Evolutionary conservation across 2,329 filamentous ascomycete species (phyloP), one percentile per base, ranked within the genome.

Genomic region (Lachnum nothofagi): DNA sequence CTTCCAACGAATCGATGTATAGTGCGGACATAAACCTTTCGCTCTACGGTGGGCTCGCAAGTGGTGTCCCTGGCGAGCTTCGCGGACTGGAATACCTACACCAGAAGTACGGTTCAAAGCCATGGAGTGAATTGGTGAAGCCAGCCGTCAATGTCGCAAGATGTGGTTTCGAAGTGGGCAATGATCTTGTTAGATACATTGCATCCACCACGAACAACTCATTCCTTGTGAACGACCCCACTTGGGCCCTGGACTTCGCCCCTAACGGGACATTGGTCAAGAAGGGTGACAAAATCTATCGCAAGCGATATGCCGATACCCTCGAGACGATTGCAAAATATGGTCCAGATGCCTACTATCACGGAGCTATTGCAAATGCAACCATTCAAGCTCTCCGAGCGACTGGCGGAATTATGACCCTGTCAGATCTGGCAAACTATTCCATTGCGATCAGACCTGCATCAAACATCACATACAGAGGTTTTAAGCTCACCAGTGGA

Each of bases 171-270:
- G 67, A 66, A 1, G 80, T 86, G 7, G 79, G 72, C 1, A 63
- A 71, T 38, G 83, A 86, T 58, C 66, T 85, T 3, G 72, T 88
- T 27, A 78, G 74, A 63, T 89, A 84, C 56, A 80, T 79, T 67
- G 56, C 62, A 2, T 68, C 49, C 50, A 66, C 45, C 12, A 33
- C 42, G 0, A 71, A 72, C 4, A 68, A 73, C 35, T 76, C 88
- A 57, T 95, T 95, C 60, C 70, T 96, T 0, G 71, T 82, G 0
- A 74, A 86, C 3, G 82, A 96, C 48, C 82, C 85, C 0, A 79
- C 81, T 3, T 97, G 89, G 85, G 88, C 91, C 0, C 67, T 86
- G 41, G 91, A 96, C 64, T 96, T 96, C 70, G 90, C 89, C 2
- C 89, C 89, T 0, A 82, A 91, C 52, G 91, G 90, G 3, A 84